A percentile compares a stretch with the other conserved stretches of the same genome.
Evolutionary conservation across 805 yeast species (phyloP).

Genomic region (Hanseniaspora mollemarum): DNA sequence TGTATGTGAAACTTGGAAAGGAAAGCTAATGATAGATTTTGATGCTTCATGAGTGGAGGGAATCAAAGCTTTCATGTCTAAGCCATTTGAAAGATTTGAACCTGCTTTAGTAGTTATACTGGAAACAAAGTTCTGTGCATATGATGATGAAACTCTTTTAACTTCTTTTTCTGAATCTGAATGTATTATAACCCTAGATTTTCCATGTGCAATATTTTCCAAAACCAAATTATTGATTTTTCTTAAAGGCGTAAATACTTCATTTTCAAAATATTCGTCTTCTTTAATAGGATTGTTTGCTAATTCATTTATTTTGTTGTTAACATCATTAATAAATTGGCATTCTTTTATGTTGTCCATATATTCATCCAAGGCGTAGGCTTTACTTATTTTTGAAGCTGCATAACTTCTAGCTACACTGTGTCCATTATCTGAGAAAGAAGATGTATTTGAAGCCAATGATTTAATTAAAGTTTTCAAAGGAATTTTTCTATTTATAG

Average conservation of each 20-base stretch:
- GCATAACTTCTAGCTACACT: slow-evolving; percentile 63
- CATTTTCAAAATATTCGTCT: slow-evolving; percentile 50
- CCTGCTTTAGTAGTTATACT: slow-evolving; percentile 17
- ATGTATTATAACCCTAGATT: slow-evolving; percentile 40
- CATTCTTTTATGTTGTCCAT: slow-evolving; percentile 71
- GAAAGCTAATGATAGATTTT: slow-evolving; percentile 52
- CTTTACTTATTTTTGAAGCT: slow-evolving; percentile 48
- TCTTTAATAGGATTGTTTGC: slow-evolving; percentile 43
- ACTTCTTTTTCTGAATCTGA: slow-evolving; percentile 39
- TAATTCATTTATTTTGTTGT: slow-evolving; percentile 34
- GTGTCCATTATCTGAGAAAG: slow-evolving; percentile 81
- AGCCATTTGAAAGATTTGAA: neutral
- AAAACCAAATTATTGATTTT: slow-evolving; percentile 40
- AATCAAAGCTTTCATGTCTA: slow-evolving; percentile 18
- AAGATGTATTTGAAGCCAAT: slow-evolving; percentile 61
- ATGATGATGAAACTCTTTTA: slow-evolving; percentile 16
- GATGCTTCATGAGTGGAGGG: neutral
- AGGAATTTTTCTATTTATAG: slow-evolving; percentile 45
- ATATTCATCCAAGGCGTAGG: slow-evolving; percentile 49
- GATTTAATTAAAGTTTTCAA: slow-evolving; percentile 61
- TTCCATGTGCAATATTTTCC: slow-evolving; percentile 15
- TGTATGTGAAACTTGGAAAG: slow-evolving; percentile 80
- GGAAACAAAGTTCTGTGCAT: neutral
- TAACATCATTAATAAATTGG: slow-evolving; percentile 45
- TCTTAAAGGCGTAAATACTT: slow-evolving; percentile 28